Base-by-base conservation (phyloP, 179 eudicot genomes). In the Sideroxylon spinosum region DNA sequence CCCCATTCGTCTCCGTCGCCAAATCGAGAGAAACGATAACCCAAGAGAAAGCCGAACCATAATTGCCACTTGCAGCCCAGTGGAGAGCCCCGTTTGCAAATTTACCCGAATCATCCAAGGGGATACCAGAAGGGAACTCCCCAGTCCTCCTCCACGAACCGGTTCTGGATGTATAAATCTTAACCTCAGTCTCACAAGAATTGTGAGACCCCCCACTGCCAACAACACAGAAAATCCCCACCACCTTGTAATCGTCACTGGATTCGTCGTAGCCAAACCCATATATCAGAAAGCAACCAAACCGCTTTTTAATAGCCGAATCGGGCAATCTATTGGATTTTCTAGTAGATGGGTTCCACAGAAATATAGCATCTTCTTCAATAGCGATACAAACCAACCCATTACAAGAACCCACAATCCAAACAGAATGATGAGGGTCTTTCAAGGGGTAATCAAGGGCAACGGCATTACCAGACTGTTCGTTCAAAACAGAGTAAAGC, bases 291-390 rank as follows among this genome's bases (percentile, higher is more conserved):
- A 71, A 55, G 50, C 28, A 50, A 20, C 71, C 69, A 12, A 3
- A 16, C 16, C 29, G 12, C 56, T 55, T 7, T 14, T 32, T 49
- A 5, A 60, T 16, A 19, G 49, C 79, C 7, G 20, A 65, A 61
- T 64, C 28, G 0, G 86, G 83, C 71, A 87, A 62, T 23, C 52
- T 64, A 29, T 74, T 80, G 9, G 78, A 84, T 26, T 71, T 81
- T 53, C 84, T 77, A 1, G 75, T 80, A 6, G 81, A 73, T 11
- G 89, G 89, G 78, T 87, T 84, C 86, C 80, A 87, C 48, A 87
- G 23, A 60, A 76, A 68, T 48, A 85, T 0, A 9, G 73, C 17
- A 56, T 73, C 37, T 29, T 26, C 80, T 2, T 65, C 29, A 64
- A 74, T 20, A 17, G 70, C 69, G 4, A 84, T 25, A 49, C 87